phyloP scores from a whole-genome alignment of 2,329 filamentous ascomycete species.

The Beauveria rudraprayagi region DNA sequence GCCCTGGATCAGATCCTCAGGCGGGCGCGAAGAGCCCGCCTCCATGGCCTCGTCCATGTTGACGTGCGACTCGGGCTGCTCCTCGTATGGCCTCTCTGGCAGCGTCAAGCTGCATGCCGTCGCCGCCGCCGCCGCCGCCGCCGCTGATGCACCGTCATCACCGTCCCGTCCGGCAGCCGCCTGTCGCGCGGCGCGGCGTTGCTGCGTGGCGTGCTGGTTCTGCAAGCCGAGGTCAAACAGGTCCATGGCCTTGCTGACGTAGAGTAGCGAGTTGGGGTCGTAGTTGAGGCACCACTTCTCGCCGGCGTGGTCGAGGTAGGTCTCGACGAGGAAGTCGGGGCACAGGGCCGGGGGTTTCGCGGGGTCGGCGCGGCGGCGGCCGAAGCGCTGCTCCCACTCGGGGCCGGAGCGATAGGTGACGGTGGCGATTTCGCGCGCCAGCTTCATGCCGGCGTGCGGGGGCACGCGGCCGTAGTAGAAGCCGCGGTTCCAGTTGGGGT shows the following conservation, averaged over 20 bases:
- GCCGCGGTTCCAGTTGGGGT: constrained; percentile 91
- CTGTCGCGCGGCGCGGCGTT: constrained; percentile 54
- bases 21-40: constrained; percentile 45
- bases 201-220: constrained; percentile 55
- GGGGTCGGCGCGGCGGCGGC: constrained; percentile 75
- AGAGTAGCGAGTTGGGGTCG: constrained; percentile 89
- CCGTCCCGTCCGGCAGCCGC: constrained; percentile 31
- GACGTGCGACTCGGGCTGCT: constrained; percentile 53
- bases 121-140: constrained; percentile 32
- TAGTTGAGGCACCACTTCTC: constrained; percentile 98
- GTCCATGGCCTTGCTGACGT: constrained; percentile 98
- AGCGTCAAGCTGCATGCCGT: constrained; percentile 67
- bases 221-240: constrained; percentile 80
- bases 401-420: constrained; percentile 95
- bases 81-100: constrained; percentile 76
- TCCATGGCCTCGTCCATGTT: constrained; percentile 17
- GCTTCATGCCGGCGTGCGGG: constrained; percentile 94
- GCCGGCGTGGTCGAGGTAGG: constrained; percentile 93
- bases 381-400: constrained; percentile 96
- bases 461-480: constrained; percentile 88
- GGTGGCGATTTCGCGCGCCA: constrained; percentile 92
- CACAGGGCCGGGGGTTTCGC: constrained; percentile 86
- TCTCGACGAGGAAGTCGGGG: constrained; percentile 95
- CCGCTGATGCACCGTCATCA: too few species aligned
- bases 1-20: constrained; percentile 71